These are phyloP conservation scores for Leptographium flavum DNA, from an alignment of 2,329 filamentous ascomycete genomes.

Conservation along the genomic window DNA sequence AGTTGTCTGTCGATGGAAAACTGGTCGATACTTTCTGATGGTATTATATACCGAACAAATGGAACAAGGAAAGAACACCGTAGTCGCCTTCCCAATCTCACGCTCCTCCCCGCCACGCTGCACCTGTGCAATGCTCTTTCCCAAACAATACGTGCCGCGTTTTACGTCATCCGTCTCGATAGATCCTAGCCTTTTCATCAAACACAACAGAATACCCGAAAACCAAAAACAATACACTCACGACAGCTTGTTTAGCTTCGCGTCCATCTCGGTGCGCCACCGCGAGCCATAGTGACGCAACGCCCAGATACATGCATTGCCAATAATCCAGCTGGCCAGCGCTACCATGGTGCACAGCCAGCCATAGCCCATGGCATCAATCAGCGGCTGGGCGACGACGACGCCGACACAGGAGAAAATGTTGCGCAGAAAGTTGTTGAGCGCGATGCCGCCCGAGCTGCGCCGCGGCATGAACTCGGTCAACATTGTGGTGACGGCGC, in stretches of 20 bases:
- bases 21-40: no score
- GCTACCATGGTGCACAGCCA: conserved; percentile 55
- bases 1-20: not conserved
- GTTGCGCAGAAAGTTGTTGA: conserved; percentile 72
- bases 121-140: no score
- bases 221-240: no score
- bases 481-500: conserved; percentile 63
- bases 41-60: not conserved
- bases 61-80: not conserved
- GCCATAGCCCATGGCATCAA: conserved; percentile 56
- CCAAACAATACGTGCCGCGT: no score
- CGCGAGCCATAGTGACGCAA: conserved; percentile 44
- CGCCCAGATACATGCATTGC: conserved; percentile 42
- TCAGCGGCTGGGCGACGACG: conserved; percentile 55
- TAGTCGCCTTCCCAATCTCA: not conserved
- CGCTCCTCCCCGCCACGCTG: no score
- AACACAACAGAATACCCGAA: no score
- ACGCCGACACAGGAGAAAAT: conserved; percentile 61
- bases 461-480: conserved; percentile 68
- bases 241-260: conserved; percentile 14
- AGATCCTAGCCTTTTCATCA: no score
- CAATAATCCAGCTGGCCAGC: conserved; percentile 40
- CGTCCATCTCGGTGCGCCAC: conserved; percentile 53
- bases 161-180: no score
- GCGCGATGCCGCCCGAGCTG: conserved; percentile 58